phyloP scores from a whole-genome alignment of 768 basidiomycete species.

The Amanita rubescens region DNA sequence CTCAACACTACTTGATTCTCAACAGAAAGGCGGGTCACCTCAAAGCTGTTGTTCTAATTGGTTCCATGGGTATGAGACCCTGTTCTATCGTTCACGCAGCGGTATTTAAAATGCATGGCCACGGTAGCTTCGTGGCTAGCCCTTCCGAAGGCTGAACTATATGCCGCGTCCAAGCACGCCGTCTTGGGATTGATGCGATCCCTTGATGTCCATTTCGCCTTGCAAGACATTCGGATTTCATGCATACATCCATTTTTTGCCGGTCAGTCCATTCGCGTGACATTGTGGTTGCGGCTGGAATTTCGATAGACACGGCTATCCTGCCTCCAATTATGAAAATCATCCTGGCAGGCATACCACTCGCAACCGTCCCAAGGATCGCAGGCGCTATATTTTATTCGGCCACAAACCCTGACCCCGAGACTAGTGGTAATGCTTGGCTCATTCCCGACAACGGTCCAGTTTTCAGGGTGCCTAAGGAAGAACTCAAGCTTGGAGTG shows the following conservation, averaged over 20 bases:
- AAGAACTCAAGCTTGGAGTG: constrained; percentile 42
- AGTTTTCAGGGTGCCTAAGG: constrained; percentile 37
- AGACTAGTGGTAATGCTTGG: constrained; percentile 40
- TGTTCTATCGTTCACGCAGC: neutral
- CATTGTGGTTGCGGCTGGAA: neutral
- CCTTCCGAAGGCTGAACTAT: constrained; percentile 36
- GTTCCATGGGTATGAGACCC: constrained; percentile 40
- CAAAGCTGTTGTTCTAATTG: constrained; percentile 45
- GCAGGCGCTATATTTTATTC: constrained; percentile 47
- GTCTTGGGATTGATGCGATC: constrained; percentile 47
- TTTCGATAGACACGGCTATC: constrained; percentile 37
- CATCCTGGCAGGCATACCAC: constrained; percentile 42
- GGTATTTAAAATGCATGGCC: neutral
- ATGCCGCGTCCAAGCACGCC: constrained; percentile 48
- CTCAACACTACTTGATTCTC: constrained; percentile 40
- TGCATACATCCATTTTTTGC: constrained; percentile 49
- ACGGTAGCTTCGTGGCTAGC: constrained; percentile 41
- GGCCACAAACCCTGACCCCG: constrained; percentile 36
- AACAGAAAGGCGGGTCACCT: constrained; percentile 29
- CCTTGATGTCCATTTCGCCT: constrained; percentile 27
- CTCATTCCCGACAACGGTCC: constrained; percentile 44
- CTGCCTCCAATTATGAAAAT: constrained; percentile 30
- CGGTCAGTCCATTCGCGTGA: constrained; percentile 22
- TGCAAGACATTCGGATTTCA: constrained; percentile 34
- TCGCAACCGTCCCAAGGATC: constrained; percentile 38